A percentile compares a stretch with the other conserved stretches of the same genome.
phyloP scores from a whole-genome alignment of 208 protist genomes.

The Sergeia podlipaevii region DNA sequence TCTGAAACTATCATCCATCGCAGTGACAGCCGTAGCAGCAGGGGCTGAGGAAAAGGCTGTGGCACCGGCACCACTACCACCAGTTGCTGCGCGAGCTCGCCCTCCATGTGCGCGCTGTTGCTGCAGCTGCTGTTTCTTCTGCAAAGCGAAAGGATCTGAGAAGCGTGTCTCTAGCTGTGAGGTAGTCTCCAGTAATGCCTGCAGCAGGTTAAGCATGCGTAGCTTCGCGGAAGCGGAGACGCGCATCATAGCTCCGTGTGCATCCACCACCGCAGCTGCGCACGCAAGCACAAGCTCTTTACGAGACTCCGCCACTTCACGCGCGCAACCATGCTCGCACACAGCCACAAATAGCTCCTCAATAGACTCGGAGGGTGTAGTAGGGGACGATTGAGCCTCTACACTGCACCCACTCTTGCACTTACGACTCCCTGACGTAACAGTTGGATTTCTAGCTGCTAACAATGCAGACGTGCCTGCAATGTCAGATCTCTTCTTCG shows the following conservation, averaged over 20 bases:
- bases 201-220: neutral
- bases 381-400: neutral
- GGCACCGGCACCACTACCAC: no score
- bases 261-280: neutral
- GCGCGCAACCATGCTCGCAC: conserved; percentile 8
- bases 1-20: conserved; percentile 27
- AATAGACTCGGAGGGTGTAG: neutral
- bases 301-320: conserved; percentile 9
- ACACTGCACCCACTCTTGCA: no score
- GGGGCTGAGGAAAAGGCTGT: no score
- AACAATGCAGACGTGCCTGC: neutral
- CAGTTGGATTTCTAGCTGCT: neutral
- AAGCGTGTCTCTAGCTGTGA: neutral
- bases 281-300: conserved; percentile 24
- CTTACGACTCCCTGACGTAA: no score
- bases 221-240: neutral
- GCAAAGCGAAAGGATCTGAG: conserved; percentile 5
- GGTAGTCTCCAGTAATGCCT: neutral
- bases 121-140: conserved; percentile 4
- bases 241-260: neutral
- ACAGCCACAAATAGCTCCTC: conserved; percentile 3
- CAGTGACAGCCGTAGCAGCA: no score
- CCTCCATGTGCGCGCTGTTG: neutral
- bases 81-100: no score
- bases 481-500: conserved; percentile 4